These are phyloP conservation scores for Hibiscus mutabilis DNA, from an alignment of 345 rosid genomes.

Conservation along the genomic window DNA sequence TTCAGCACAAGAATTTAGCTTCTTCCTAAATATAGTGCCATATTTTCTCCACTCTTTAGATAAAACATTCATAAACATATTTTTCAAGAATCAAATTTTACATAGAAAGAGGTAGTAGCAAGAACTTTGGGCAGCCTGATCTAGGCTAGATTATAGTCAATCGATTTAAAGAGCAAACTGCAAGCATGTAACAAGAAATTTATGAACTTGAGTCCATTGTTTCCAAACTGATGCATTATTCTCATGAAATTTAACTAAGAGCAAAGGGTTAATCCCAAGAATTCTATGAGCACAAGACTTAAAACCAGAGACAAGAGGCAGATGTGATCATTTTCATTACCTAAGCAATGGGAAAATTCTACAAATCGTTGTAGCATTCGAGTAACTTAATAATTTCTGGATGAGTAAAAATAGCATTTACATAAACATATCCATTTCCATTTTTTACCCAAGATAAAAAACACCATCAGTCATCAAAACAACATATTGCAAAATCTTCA, in stretches of 20 bases:
- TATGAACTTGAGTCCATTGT: background rate
- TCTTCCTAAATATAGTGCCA: background rate
- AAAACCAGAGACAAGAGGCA: background rate
- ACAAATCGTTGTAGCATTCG: background rate
- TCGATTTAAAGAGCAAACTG: background rate
- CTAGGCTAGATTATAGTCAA: background rate
- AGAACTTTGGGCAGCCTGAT: background rate
- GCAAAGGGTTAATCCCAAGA: background rate
- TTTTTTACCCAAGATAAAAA: conserved; percentile 44
- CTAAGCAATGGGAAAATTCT: background rate
- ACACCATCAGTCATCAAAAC: conserved; percentile 47
- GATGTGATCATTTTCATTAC: background rate
- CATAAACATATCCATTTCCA: background rate
- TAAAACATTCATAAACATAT: background rate
- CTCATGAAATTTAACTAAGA: background rate
- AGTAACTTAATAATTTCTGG: background rate
- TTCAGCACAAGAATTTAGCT: background rate
- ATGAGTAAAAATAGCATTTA: background rate
- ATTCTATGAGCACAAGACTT: conserved; percentile 1
- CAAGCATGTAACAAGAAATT: background rate
- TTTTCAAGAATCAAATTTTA: background rate
- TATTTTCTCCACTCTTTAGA: background rate
- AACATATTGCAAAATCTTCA: conserved; percentile 65
- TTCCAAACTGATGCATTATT: background rate
- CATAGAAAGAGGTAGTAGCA: background rate